A percentile compares a stretch with the other conserved stretches of the same genome.
Conservation (phyloP, 2,329 filamentous ascomycete species). For the Colletotrichum phormii region DNA sequence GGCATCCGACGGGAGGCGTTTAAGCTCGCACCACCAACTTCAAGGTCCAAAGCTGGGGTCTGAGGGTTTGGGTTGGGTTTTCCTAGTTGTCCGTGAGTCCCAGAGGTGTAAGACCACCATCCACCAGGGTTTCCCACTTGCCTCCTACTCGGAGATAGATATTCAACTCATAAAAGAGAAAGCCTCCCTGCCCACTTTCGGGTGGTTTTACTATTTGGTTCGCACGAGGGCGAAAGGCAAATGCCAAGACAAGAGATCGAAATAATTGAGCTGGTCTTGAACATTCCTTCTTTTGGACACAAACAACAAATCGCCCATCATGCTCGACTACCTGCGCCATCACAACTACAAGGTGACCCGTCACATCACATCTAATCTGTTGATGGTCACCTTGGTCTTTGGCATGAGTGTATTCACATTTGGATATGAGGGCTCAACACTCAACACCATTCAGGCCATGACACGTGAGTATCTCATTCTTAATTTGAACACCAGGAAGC, state of each 20-base stretch:
- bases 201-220: no score
- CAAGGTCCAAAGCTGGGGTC: neutral
- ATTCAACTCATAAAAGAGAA: constrained; percentile 30
- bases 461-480: constrained; percentile 25
- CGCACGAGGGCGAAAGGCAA: neutral
- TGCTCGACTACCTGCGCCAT: constrained; percentile 28
- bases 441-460: constrained; percentile 41
- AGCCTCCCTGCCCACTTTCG: neutral
- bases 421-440: constrained; percentile 39
- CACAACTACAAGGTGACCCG: constrained; percentile 39
- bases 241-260: constrained; percentile 20
- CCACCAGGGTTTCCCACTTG: neutral
- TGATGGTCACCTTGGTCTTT: constrained; percentile 38
- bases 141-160: neutral
- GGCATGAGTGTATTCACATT: constrained; percentile 40
- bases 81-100: constrained; percentile 24
- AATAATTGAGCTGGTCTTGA: constrained; percentile 27
- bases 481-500: no score
- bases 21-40: constrained; percentile 1
- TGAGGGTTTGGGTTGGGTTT: constrained; percentile 18
- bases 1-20: constrained; percentile 15
- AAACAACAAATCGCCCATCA: constrained; percentile 14
- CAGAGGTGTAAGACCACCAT: neutral
- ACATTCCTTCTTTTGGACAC: constrained; percentile 33
- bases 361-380: constrained; percentile 37